Percentiles rank a stretch among this genome's conserved stretches.
Conservation (phyloP, 1,284 basidiomycete genomes). For the Polyporus tsugae region DNA sequence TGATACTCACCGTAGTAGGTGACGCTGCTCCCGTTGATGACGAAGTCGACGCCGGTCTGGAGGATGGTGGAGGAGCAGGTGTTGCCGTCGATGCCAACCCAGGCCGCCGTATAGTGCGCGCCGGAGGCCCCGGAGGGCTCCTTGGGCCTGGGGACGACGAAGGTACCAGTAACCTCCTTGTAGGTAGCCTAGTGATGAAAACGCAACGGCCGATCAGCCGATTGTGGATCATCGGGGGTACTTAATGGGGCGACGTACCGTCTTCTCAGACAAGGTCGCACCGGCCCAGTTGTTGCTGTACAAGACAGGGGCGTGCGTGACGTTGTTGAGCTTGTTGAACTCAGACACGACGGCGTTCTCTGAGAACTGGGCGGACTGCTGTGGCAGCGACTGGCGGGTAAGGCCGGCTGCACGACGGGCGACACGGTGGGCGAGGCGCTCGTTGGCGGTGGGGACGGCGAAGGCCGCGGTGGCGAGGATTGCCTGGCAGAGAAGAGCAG, state of each 20-base stretch:
- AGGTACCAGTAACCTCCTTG: slow-evolving; percentile 43
- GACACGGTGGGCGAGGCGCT: slow-evolving; percentile 30
- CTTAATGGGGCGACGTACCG: slow-evolving; percentile 25
- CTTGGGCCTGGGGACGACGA: slow-evolving; percentile 41
- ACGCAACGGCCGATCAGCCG: neutral
- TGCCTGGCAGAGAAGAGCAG: slow-evolving; percentile 32
- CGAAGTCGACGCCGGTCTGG: slow-evolving; percentile 42
- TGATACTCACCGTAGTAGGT: slow-evolving; percentile 38
- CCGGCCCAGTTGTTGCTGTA: slow-evolving; percentile 42
- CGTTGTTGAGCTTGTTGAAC: slow-evolving; percentile 19
- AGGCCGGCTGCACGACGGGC: slow-evolving; percentile 26
- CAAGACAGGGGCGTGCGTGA: slow-evolving; percentile 23
- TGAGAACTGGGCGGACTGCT: slow-evolving; percentile 7
- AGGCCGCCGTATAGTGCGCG: neutral
- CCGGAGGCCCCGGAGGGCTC: slow-evolving; percentile 32
- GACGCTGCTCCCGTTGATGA: slow-evolving; percentile 32
- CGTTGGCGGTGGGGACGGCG: slow-evolving; percentile 30
- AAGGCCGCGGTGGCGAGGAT: slow-evolving; percentile 35
- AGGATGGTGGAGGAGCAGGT: neutral
- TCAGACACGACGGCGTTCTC: slow-evolving; percentile 4
- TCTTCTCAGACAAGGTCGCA: slow-evolving; percentile 29
- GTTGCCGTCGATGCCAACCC: neutral
- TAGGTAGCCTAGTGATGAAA: slow-evolving; percentile 32
- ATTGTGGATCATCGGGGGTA: too few relatives aligned
- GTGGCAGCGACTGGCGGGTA: slow-evolving; percentile 30